phyloP scores from a whole-genome alignment of 78 protist species.

The Pelomyxa schiedti region DNA sequence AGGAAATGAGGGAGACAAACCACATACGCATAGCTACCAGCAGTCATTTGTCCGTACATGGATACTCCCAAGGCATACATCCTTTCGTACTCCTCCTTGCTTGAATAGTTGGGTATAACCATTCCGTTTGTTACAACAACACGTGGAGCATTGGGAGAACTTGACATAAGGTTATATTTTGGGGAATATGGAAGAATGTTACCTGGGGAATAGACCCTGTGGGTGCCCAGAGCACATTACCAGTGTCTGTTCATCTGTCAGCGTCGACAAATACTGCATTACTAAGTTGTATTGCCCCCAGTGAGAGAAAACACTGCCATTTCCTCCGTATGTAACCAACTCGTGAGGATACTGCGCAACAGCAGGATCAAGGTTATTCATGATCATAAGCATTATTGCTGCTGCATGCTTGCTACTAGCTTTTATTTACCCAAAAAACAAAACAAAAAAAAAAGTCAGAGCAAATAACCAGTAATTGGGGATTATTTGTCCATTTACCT shows the following conservation, averaged over 20 bases:
- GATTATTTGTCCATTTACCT: conserved; percentile 17
- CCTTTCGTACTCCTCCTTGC: conserved; percentile 58
- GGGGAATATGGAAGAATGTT: background rate
- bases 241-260: conserved; percentile 74
- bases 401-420: conserved; percentile 67
- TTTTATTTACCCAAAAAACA: no score
- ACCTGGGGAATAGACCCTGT: conserved; percentile 54
- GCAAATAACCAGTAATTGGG: background rate
- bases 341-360: conserved; percentile 91
- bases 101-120: conserved; percentile 81
- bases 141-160: conserved; percentile 36
- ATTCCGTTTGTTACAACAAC: conserved; percentile 80
- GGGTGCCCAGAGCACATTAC: conserved; percentile 78
- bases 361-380: conserved; percentile 66
- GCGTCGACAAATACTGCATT: conserved; percentile 65
- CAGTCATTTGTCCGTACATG: conserved; percentile 87
- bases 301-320: conserved; percentile 74
- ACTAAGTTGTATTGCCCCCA: conserved; percentile 71
- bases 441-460: background rate
- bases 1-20: background rate
- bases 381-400: conserved; percentile 78
- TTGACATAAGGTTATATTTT: background rate
- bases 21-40: conserved; percentile 64
- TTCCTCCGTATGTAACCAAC: conserved; percentile 87
- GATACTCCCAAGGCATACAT: conserved; percentile 76